These are phyloP conservation scores for Sabuloglossum arenarium DNA, from an alignment of 495 filamentous ascomycete genomes.

Conservation along the genomic window DNA sequence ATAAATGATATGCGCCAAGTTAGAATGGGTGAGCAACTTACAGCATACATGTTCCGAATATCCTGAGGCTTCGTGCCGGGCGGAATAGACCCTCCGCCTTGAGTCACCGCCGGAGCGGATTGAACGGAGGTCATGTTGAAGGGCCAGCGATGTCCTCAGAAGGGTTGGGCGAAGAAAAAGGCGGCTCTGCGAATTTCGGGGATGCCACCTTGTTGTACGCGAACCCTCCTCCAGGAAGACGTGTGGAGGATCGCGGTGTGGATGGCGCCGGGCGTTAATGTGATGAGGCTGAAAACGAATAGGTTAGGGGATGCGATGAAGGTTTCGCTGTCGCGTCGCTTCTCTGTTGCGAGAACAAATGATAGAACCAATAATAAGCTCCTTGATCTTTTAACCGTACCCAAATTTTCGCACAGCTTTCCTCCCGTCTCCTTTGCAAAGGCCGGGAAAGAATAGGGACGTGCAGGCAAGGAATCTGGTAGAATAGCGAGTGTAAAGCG, in stretches of 20 bases:
- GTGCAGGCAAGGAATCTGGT: not conserved
- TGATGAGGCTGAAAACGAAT: slow-evolving; percentile 2
- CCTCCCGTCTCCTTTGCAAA: not conserved
- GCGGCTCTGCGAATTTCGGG: not conserved
- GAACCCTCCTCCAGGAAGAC: not conserved
- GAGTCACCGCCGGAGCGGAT: slow-evolving; percentile 39
- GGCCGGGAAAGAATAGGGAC: not conserved
- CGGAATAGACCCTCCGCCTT: slow-evolving; percentile 32
- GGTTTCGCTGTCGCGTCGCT: slow-evolving; percentile 1
- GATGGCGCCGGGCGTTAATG: not conserved
- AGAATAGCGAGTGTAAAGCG: not conserved
- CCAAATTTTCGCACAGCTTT: not conserved
- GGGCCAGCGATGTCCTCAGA: not conserved
- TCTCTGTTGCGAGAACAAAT: not conserved
- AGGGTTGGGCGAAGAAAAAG: not conserved
- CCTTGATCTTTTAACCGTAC: not conserved
- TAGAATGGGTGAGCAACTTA: slow-evolving; percentile 18
- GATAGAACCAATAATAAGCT: not conserved
- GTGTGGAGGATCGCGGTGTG: not conserved
- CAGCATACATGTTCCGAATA: slow-evolving; percentile 37
- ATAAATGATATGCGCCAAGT: not conserved
- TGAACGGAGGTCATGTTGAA: slow-evolving; percentile 60
- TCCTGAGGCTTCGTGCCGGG: slow-evolving; percentile 36
- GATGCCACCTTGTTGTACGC: slow-evolving; percentile 2
- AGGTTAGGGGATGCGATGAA: slow-evolving; percentile 3